Conservation (phyloP, 1,139 yeast species). For the Eremothecium sinecaudum region DNA sequence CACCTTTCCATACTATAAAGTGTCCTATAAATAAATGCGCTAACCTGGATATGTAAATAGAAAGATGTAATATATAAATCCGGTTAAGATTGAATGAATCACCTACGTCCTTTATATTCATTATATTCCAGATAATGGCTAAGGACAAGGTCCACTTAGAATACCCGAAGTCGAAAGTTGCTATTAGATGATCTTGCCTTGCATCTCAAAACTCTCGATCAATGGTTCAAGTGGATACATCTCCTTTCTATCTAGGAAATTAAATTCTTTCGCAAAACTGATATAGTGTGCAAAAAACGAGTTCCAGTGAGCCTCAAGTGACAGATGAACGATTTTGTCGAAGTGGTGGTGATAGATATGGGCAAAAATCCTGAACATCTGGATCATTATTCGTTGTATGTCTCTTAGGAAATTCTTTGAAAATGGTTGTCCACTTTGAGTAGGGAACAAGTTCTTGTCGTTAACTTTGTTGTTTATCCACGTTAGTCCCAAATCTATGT, state of each 20-base stretch:
- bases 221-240: constrained; percentile 68
- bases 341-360: constrained; percentile 91
- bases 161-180: background rate
- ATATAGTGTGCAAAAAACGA: constrained; percentile 95
- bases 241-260: constrained; percentile 67
- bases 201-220: constrained; percentile 70
- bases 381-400: constrained; percentile 76
- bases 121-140: too few relatives aligned
- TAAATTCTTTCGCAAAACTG: constrained; percentile 77
- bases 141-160: background rate
- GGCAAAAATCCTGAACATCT: constrained; percentile 94
- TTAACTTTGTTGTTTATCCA: constrained; percentile 86
- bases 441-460: constrained; percentile 86
- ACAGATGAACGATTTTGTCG: constrained; percentile 79
- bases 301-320: constrained; percentile 96
- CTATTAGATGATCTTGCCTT: constrained; percentile 62
- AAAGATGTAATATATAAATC: too few relatives aligned
- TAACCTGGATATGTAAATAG: too few relatives aligned
- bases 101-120: too few relatives aligned
- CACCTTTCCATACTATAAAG: too few relatives aligned
- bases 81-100: too few relatives aligned
- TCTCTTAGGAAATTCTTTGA: constrained; percentile 79
- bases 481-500: constrained; percentile 81
- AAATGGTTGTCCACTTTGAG: constrained; percentile 86
- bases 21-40: too few relatives aligned